These are phyloP conservation scores for Paecilomyces niveus DNA, from an alignment of 2,329 filamentous ascomycete genomes.

Conservation along the genomic window DNA sequence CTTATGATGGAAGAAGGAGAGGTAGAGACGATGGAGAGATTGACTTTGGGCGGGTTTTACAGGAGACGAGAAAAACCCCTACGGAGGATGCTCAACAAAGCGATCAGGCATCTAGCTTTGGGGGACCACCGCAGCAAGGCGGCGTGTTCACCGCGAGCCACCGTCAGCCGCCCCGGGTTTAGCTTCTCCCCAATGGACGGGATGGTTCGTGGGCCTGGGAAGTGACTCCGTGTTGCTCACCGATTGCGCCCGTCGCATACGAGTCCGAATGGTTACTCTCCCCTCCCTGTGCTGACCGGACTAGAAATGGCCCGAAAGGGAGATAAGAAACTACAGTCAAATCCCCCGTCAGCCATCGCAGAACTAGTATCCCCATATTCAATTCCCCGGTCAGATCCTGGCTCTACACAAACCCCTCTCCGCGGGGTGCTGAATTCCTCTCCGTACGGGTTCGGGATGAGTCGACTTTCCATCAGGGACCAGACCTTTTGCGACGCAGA, in stretches of 20 bases:
- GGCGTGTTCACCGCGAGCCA: background rate
- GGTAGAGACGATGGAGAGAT: constrained; percentile 3
- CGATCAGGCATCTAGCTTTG: background rate
- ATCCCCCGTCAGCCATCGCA: background rate
- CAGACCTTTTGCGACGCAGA: background rate
- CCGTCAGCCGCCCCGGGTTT: constrained; percentile 3
- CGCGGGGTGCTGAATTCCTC: background rate
- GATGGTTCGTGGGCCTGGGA: background rate
- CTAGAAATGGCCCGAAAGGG: background rate
- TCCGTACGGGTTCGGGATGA: background rate
- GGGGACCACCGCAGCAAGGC: background rate
- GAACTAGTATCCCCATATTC: background rate
- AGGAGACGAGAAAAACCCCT: background rate
- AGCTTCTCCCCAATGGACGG: constrained; percentile 12
- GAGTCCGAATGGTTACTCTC: background rate
- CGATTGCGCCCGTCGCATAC: background rate
- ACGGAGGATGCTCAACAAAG: background rate
- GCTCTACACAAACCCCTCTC: background rate
- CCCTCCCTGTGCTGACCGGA: background rate
- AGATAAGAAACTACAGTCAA: background rate
- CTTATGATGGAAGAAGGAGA: constrained; percentile 13
- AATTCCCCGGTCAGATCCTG: background rate
- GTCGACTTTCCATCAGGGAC: background rate
- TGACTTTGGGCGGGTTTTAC: background rate
- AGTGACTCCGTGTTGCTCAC: background rate